Percentiles rank a stretch among this genome's conserved stretches.
Conservation (phyloP, 179 eudicot species). For the Beta corolliflora region DNA sequence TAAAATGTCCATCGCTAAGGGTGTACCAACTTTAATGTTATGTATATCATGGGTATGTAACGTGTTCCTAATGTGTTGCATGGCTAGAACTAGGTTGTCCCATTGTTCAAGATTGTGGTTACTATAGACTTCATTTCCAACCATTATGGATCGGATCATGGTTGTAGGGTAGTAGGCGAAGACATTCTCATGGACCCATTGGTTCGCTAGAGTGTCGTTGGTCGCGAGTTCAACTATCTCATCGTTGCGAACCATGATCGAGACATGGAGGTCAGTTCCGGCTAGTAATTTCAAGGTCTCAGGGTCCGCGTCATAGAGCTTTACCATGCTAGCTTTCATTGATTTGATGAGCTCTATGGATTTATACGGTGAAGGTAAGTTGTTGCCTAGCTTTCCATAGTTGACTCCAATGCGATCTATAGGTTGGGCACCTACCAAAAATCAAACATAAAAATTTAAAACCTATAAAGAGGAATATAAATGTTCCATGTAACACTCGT, state of each 20-base stretch:
- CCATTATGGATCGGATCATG: slow-evolving; percentile 57
- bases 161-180: slow-evolving; percentile 68
- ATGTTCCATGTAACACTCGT: too few relatives aligned
- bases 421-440: slow-evolving; percentile 35
- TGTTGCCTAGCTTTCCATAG: slow-evolving; percentile 70
- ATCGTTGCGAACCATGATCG: slow-evolving; percentile 63
- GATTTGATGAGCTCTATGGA: slow-evolving; percentile 47
- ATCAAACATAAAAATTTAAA: not conserved
- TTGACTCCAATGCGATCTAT: slow-evolving; percentile 56
- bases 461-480: too few relatives aligned
- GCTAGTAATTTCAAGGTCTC: slow-evolving; percentile 57
- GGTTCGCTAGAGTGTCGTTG: slow-evolving; percentile 46
- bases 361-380: slow-evolving; percentile 59
- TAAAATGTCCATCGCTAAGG: slow-evolving; percentile 70
- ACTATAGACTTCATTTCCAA: slow-evolving; percentile 74
- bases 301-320: slow-evolving; percentile 66
- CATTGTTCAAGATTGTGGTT: slow-evolving; percentile 33
- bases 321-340: slow-evolving; percentile 55
- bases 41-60: slow-evolving; percentile 40
- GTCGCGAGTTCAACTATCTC: slow-evolving; percentile 48
- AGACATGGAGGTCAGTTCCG: slow-evolving; percentile 49
- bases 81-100: slow-evolving; percentile 63
- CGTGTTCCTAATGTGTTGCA: slow-evolving; percentile 42
- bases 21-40: slow-evolving; percentile 70
- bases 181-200: slow-evolving; percentile 65